Conservation (phyloP, 2,329 filamentous ascomycete genomes). For the Pestalotiopsis sp. region DNA sequence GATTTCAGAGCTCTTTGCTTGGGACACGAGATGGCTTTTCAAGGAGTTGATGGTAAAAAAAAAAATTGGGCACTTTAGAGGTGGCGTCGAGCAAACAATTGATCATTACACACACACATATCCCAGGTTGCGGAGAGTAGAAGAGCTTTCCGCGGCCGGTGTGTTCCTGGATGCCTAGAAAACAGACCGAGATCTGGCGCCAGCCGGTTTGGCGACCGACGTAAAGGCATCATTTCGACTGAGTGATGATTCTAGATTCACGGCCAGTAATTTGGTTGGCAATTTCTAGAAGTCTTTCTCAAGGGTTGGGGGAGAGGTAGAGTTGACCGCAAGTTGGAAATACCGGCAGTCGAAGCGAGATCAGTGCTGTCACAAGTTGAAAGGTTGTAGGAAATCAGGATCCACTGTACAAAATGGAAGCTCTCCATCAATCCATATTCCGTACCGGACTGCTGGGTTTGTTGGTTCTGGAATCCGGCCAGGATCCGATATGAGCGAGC, state of each 20-base stretch:
- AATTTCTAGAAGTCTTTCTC: not conserved
- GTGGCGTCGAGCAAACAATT: not conserved
- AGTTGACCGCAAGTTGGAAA: not conserved
- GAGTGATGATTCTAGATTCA: too few species aligned
- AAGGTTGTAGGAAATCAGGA: not conserved
- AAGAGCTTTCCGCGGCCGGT: not conserved
- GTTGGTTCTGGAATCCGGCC: not conserved
- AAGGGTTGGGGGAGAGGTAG: not conserved
- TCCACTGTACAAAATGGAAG: not conserved
- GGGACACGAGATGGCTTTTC: too few species aligned
- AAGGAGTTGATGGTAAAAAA: too few species aligned
- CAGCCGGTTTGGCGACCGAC: not conserved
- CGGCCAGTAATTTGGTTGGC: too few species aligned
- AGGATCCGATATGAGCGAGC: not conserved
- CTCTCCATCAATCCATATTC: not conserved
- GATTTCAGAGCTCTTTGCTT: not conserved
- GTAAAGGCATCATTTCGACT: not conserved
- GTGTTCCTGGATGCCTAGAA: not conserved
- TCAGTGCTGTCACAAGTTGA: slow-evolving; percentile 4
- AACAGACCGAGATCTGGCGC: not conserved
- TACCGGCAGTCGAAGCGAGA: slow-evolving; percentile 3
- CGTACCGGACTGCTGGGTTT: not conserved
- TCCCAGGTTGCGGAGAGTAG: not conserved
- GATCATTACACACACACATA: not conserved
- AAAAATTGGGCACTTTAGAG: not conserved